Conservation (phyloP, 495 filamentous ascomycete species). For the Penicillium antarcticum region DNA sequence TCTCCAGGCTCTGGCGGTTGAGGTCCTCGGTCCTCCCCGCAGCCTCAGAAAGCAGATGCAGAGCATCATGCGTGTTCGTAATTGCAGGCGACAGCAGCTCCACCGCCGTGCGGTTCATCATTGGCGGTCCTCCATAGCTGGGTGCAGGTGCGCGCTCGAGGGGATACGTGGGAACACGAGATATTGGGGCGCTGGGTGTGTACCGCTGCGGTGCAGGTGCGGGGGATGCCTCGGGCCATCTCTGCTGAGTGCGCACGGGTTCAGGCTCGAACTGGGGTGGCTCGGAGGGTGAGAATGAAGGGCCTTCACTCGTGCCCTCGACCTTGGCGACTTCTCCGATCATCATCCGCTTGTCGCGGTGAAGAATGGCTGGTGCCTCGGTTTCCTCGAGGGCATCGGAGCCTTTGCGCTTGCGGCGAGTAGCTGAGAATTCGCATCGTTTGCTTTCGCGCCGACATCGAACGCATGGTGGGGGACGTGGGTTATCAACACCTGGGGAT, state of each 20-base stretch:
- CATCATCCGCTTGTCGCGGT: constrained; percentile 53
- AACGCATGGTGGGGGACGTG: constrained; percentile 89
- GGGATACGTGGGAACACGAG: constrained; percentile 28
- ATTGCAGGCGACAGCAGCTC: constrained; percentile 56
- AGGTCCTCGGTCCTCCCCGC: constrained; percentile 51
- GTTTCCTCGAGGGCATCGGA: constrained; percentile 59
- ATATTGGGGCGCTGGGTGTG: constrained; percentile 22
- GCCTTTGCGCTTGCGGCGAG: constrained; percentile 82
- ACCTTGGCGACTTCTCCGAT: constrained; percentile 38
- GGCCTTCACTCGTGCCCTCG: constrained; percentile 22
- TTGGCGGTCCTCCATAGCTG: constrained; percentile 40
- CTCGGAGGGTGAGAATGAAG: constrained; percentile 28
- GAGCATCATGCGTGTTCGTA: constrained; percentile 56
- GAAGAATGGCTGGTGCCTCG: constrained; percentile 34
- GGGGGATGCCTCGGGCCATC: constrained; percentile 32
- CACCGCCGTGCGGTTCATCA: constrained; percentile 53
- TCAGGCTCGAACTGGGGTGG: constrained; percentile 26
- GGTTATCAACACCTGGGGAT: constrained; percentile 71
- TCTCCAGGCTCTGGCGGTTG: constrained; percentile 40
- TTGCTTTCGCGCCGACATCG: constrained; percentile 90
- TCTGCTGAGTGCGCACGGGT: constrained; percentile 20
- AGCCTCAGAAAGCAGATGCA: constrained; percentile 58
- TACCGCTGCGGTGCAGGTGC: constrained; percentile 19
- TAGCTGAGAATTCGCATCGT: constrained; percentile 96
- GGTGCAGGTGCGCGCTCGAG: constrained; percentile 23